Evolutionary conservation across 1,284 basidiomycete genomes (phyloP).

Genomic region (Chondrostereum purpureum): DNA sequence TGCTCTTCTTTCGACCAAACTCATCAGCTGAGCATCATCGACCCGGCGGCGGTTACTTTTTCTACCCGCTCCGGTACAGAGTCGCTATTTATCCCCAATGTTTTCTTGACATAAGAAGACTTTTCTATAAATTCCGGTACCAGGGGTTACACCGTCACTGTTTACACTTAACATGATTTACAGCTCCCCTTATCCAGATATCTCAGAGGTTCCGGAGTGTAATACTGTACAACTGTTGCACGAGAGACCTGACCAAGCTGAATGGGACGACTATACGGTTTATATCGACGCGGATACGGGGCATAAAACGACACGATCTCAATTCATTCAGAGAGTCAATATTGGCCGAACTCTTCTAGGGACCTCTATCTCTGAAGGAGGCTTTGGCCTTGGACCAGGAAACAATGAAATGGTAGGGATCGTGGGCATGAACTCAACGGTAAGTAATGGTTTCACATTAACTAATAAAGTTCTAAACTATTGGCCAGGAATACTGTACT

Average conservation of each 20-base stretch:
- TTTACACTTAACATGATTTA: conserved; percentile 27
- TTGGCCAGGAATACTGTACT: conserved; percentile 54
- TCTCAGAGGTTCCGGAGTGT: conserved; percentile 32
- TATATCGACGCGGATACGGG: conserved; percentile 54
- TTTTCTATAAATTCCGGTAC: too few relatives aligned
- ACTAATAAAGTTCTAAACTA: not conserved
- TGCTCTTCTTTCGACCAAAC: too few relatives aligned
- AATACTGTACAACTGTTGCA: conserved; percentile 58
- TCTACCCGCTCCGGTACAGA: too few relatives aligned
- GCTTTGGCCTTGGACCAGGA: conserved; percentile 43
- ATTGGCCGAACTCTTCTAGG: conserved; percentile 54
- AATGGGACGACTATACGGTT: conserved; percentile 48
- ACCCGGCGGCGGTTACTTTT: too few relatives aligned
- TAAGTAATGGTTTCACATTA: conserved; percentile 24
- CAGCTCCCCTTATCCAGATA: conserved; percentile 34
- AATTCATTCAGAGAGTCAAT: conserved; percentile 44
- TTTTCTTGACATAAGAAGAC: too few relatives aligned
- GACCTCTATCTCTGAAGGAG: conserved; percentile 38
- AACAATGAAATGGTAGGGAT: conserved; percentile 58
- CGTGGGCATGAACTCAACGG: conserved; percentile 62
- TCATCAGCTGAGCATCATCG: too few relatives aligned
- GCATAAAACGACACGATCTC: conserved; percentile 34
- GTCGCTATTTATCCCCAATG: too few relatives aligned
- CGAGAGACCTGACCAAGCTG: conserved; percentile 41
- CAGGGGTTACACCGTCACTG: too few relatives aligned